phyloP scores from a whole-genome alignment of 306 rosid genomes.

The Cucurbita pepo region DNA sequence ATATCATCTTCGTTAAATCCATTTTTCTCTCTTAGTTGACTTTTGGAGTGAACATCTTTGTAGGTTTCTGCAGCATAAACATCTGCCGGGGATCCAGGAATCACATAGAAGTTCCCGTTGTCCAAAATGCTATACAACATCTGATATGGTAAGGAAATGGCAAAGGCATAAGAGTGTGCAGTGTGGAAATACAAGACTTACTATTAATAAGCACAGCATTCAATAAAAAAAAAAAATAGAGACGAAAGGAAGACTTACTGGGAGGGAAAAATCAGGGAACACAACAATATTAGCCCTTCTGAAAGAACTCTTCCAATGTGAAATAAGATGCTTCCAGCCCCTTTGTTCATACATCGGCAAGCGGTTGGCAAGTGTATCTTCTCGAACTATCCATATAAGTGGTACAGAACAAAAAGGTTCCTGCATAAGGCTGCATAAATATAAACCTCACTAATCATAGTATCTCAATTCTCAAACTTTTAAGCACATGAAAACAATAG shows the following conservation, averaged over 20 bases:
- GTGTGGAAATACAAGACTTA: slow-evolving; percentile 6
- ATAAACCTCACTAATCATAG: slow-evolving; percentile 59
- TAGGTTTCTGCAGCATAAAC: slow-evolving; percentile 69
- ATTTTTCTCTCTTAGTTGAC: slow-evolving; percentile 37
- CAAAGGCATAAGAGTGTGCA: slow-evolving; percentile 14
- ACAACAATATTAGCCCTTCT: slow-evolving; percentile 67
- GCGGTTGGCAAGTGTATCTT: slow-evolving; percentile 70
- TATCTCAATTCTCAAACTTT: slow-evolving; percentile 31
- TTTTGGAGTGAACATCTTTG: slow-evolving; percentile 44
- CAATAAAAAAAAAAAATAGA: neutral
- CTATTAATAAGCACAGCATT: neutral
- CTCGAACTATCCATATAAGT: slow-evolving; percentile 89
- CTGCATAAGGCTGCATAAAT: slow-evolving; percentile 99
- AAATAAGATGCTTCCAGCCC: slow-evolving; percentile 62
- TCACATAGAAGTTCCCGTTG: slow-evolving; percentile 84
- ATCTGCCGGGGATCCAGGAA: slow-evolving; percentile 92
- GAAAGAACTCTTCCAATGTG: slow-evolving; percentile 74
- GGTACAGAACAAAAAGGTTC: slow-evolving; percentile 93
- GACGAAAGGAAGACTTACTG: slow-evolving; percentile 35
- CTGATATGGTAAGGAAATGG: slow-evolving; percentile 33
- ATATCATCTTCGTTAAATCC: slow-evolving; percentile 53
- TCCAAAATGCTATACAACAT: slow-evolving; percentile 78
- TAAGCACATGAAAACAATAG: neutral
- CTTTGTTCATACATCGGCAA: slow-evolving; percentile 51
- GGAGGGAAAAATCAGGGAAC: slow-evolving; percentile 83